Evolutionary conservation across 805 yeast species (phyloP).

Genomic region (Pichia californica): DNA sequence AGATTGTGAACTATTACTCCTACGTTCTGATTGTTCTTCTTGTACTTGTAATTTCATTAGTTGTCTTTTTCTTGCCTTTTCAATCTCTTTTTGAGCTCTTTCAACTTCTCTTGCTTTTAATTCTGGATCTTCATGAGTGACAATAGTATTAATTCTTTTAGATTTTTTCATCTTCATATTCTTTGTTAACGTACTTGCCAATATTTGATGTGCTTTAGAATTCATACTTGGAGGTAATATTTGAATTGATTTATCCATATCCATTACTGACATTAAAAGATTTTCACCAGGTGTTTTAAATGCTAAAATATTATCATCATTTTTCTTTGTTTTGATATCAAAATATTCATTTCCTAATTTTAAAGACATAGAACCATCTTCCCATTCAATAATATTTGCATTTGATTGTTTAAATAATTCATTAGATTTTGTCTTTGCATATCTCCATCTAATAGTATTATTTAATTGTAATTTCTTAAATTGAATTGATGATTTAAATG

Average conservation of each 20-base stretch:
- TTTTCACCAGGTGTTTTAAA: conserved; percentile 66
- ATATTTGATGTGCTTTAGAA: conserved; percentile 72
- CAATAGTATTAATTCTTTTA: conserved; percentile 44
- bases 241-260: conserved; percentile 58
- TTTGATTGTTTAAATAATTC: conserved; percentile 82
- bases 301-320: conserved; percentile 66
- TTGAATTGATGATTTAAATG: conserved; percentile 42
- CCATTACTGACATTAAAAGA: conserved; percentile 61
- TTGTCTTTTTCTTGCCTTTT: conserved; percentile 59
- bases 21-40: conserved; percentile 51
- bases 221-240: conserved; percentile 88
- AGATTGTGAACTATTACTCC: conserved; percentile 11
- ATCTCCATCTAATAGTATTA: conserved; percentile 92
- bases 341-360: conserved; percentile 85
- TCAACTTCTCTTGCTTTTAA: conserved; percentile 60
- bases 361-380: conserved; percentile 82
- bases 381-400: conserved; percentile 88
- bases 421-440: conserved; percentile 63
- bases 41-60: conserved; percentile 46
- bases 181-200: conserved; percentile 62
- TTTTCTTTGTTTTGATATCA: conserved; percentile 61
- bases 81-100: conserved; percentile 55
- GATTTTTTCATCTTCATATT: conserved; percentile 39
- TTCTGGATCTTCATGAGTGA: conserved; percentile 60
- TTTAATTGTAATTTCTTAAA: conserved; percentile 27